phyloP scores from a whole-genome alignment of 2,329 filamentous ascomycete genomes.

The Allantophomopsis lycopodina region DNA sequence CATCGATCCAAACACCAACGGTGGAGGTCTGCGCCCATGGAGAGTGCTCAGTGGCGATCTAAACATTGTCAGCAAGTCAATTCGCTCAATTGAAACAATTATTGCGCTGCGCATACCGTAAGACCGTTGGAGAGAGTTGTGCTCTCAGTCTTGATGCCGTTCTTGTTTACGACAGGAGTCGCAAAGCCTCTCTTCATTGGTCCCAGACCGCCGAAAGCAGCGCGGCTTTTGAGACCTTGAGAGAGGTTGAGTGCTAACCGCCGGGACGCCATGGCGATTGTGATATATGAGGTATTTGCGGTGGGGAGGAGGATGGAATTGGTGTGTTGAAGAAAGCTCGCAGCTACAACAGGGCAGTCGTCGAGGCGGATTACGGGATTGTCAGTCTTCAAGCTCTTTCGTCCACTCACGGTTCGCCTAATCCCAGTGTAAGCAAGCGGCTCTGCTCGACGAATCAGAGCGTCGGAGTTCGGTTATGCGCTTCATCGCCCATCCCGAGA shows the following conservation, averaged over 20 bases:
- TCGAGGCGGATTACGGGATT: constrained; percentile 1
- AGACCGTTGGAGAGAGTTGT: constrained; percentile 96
- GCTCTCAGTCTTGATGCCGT: constrained; percentile 76
- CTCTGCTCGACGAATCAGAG: background rate
- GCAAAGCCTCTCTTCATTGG: constrained; percentile 79
- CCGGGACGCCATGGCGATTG: constrained; percentile 71
- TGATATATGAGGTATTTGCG: constrained; percentile 7
- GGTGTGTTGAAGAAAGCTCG: constrained; percentile 1
- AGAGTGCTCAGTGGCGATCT: constrained; percentile 97
- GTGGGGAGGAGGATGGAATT: constrained; percentile 5
- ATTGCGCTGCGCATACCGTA: constrained; percentile 46
- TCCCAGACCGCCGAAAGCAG: constrained; percentile 66
- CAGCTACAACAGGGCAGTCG: constrained; percentile 2
- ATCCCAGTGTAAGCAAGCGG: constrained; percentile 5
- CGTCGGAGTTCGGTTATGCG: background rate
- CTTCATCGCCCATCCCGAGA: too few relatives aligned
- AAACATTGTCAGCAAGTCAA: constrained; percentile 23
- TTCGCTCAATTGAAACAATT: constrained; percentile 16
- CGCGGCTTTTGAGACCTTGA: constrained; percentile 77
- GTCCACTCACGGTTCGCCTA: constrained; percentile 3
- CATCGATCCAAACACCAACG: constrained; percentile 98
- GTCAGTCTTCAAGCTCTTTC: background rate
- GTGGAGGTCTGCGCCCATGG: constrained; percentile 97
- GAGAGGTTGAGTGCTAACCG: constrained; percentile 92
- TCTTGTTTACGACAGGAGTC: constrained; percentile 54